Evolutionary conservation across 2,329 filamentous ascomycete genomes (phyloP), one percentile per base, ranked within the genome.

Genomic region (Epichloe festucae): DNA sequence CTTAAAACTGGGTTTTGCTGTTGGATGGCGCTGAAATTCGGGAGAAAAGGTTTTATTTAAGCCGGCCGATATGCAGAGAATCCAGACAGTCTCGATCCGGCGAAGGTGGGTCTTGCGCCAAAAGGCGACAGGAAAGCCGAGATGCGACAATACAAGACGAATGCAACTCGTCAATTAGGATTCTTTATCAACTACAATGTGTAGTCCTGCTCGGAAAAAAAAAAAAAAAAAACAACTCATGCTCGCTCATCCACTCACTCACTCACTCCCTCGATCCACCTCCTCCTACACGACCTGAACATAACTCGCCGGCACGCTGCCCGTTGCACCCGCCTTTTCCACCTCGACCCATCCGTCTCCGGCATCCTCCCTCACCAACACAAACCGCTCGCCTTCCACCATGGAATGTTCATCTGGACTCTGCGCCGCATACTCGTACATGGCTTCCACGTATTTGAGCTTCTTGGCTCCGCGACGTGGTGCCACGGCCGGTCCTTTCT

Each of bases 341-440:
- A 98, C 93, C 71, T 97, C 93, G 31, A 84, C 88, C 93, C 93
- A 98, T 0, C 93, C 93, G 70, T 97, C 93, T 1, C 93, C 93
- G 0, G 83, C 78, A 63, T 97, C 91, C 52, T 87, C 83, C 61
- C 84, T 89, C 55, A 96, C 82, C 35, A 98, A 73, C 40, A 98
- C 89, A 62, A 98, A 94, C 49, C 83, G 79, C 68, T 98, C 93
- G 1, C 93, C 93, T 67, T 95, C 91, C 1, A 67, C 66, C 88
- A 98, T 98, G 62, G 77, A 89, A 67, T 91, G 89, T 69, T 98
- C 93, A 7, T 81, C 79, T 5, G 94, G 88, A 58, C 82, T 89
- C 60, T 89, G 84, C 17, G 91, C 89, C 49, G 83, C 76, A 66
- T 98, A 98, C 48, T 93, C 88, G 66, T 97, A 98, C 60, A 97